These are phyloP conservation scores for Flaveria linearis DNA, from an alignment of 129 eudicot species.

Conservation along the genomic window DNA sequence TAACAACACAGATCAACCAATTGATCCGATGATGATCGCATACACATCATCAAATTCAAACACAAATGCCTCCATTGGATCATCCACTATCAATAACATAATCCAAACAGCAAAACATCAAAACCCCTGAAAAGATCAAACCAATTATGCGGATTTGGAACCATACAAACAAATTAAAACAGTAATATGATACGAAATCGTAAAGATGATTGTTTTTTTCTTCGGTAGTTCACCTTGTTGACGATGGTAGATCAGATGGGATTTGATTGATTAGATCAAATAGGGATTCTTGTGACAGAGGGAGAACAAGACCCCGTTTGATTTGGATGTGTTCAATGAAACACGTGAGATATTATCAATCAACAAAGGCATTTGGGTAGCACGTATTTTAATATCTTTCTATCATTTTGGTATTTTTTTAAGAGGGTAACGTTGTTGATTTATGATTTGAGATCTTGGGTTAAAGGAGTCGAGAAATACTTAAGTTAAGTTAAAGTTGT, in stretches of 20 bases:
- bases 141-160: slow-evolving; percentile 17
- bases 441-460: too few relatives aligned
- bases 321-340: not conserved
- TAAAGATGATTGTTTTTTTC: not conserved
- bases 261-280: slow-evolving; percentile 18
- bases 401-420: not conserved
- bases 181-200: not conserved
- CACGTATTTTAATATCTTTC: not conserved
- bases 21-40: not conserved
- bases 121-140: not conserved
- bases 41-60: not conserved
- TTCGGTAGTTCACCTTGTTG: slow-evolving; percentile 1
- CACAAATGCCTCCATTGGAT: slow-evolving; percentile 6
- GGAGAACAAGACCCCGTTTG: not conserved
- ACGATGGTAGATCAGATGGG: slow-evolving; percentile 17
- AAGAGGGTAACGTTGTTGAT: too few relatives aligned
- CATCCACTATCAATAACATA: slow-evolving; percentile 11
- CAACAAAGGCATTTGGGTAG: not conserved
- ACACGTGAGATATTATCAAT: not conserved
- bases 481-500: too few relatives aligned
- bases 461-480: too few relatives aligned
- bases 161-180: not conserved
- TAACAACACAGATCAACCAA: slow-evolving; percentile 8
- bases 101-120: not conserved
- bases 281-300: slow-evolving; percentile 11